These are phyloP conservation scores for Solanum lignicaule DNA, from an alignment of 257 asterid genomes.

Conservation along the genomic window DNA sequence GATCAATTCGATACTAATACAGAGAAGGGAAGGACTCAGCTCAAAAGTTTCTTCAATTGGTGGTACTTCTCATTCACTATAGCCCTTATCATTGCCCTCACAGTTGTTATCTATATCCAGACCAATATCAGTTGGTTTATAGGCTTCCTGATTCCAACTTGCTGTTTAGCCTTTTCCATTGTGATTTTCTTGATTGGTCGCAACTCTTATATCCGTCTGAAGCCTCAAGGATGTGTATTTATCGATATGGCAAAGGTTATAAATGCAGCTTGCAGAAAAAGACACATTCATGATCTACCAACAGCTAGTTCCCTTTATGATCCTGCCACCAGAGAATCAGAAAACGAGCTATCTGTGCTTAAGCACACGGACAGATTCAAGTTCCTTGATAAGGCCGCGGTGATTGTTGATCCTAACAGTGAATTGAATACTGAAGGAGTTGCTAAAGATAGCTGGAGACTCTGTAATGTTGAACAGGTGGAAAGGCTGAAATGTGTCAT, in stretches of 20 bases:
- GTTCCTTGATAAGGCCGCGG: conserved; percentile 54
- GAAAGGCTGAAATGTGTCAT: conserved; percentile 43
- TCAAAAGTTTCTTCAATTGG: conserved; percentile 80
- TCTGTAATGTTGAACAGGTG: conserved; percentile 59
- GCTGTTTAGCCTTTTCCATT: conserved; percentile 45
- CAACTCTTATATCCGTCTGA: conserved; percentile 28
- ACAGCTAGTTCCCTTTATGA: conserved; percentile 12
- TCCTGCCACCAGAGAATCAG: conserved; percentile 4
- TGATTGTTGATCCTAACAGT: conserved; percentile 14
- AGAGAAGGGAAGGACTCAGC: conserved; percentile 44
- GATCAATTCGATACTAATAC: conserved; percentile 81
- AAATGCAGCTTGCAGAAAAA: conserved; percentile 31
- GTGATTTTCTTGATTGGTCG: conserved; percentile 50
- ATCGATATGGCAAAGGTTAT: conserved; percentile 49
- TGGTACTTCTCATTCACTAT: conserved; percentile 78
- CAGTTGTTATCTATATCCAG: conserved; percentile 59
- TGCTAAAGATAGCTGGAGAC: conserved; percentile 36
- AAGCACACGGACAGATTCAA: conserved; percentile 15
- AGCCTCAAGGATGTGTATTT: conserved; percentile 44
- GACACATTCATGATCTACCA: conserved; percentile 10
- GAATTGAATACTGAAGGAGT: conserved; percentile 36
- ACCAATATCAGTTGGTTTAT: conserved; percentile 66
- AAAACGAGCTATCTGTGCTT: background rate
- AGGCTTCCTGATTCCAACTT: conserved; percentile 69
- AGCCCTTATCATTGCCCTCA: conserved; percentile 63